Conservation (phyloP, 2,329 filamentous ascomycete genomes). For the Phaeomoniella chlamydospora region DNA sequence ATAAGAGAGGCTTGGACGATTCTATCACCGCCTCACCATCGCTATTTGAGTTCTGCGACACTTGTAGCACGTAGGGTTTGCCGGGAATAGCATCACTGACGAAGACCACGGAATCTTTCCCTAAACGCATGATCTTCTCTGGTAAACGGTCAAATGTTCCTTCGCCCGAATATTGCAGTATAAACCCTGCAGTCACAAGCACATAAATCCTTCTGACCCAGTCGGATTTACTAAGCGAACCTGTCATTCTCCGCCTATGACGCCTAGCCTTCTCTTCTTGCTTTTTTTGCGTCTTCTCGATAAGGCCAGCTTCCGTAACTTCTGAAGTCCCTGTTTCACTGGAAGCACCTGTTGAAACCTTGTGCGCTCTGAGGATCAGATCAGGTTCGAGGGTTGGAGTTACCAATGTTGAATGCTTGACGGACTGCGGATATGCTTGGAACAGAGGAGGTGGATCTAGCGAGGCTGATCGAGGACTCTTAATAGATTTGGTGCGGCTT, state of each 20-base stretch:
- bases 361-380: constrained; percentile 34
- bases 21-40: constrained; percentile 16
- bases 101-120: constrained; percentile 30
- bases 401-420: constrained; percentile 58
- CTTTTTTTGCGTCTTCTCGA: constrained; percentile 12
- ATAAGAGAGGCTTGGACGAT: constrained; percentile 19
- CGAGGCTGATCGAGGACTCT: constrained; percentile 8
- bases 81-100: constrained; percentile 34
- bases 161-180: constrained; percentile 29
- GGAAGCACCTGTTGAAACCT: background rate
- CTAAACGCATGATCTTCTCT: constrained; percentile 30
- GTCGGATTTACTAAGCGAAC: constrained; percentile 21
- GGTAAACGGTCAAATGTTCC: constrained; percentile 29
- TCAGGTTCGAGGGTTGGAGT: constrained; percentile 57
- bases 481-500: background rate
- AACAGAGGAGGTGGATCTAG: constrained; percentile 68
- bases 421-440: constrained; percentile 72
- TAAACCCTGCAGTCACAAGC: constrained; percentile 26
- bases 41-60: constrained; percentile 21
- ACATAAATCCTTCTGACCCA: constrained; percentile 31
- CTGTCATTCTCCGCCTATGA: constrained; percentile 20
- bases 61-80: constrained; percentile 32
- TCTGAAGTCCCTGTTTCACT: constrained; percentile 1
- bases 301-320: constrained; percentile 3
- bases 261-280: constrained; percentile 19